Evolutionary conservation across 306 rosid genomes (phyloP).

Genomic region (Casuarina cunninghamiana): DNA sequence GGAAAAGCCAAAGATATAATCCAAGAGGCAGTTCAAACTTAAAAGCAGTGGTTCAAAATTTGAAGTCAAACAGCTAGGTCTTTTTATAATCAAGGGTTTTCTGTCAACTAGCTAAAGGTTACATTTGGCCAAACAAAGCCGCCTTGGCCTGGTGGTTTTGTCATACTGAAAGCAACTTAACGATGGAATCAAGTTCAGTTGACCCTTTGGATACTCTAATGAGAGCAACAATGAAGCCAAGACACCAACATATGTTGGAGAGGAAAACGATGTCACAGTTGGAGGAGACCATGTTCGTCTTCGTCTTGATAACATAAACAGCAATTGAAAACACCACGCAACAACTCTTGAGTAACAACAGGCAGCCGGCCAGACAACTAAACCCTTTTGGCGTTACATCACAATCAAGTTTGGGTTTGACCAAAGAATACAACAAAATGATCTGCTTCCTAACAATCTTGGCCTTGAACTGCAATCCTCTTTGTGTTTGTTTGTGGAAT

Average conservation of each 20-base stretch:
- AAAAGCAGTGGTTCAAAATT: too few relatives aligned
- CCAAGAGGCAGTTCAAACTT: too few relatives aligned
- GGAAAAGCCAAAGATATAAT: too few relatives aligned
- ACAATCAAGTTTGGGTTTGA: not conserved
- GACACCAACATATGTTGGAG: not conserved
- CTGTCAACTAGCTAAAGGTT: not conserved
- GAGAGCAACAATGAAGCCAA: not conserved
- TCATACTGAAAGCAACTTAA: not conserved
- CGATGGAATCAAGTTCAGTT: not conserved
- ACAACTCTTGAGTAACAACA: not conserved
- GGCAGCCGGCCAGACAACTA: not conserved
- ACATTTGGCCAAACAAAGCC: not conserved
- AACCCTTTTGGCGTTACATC: not conserved
- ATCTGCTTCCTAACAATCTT: not conserved
- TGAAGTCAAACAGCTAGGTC: too few relatives aligned
- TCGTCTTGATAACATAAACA: not conserved
- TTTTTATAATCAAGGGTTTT: not conserved
- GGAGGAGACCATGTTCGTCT: conserved; percentile 2
- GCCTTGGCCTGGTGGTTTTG: not conserved
- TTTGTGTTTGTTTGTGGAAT: conserved; percentile 23
- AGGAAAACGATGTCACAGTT: not conserved
- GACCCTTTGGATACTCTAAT: not conserved
- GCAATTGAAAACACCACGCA: not conserved
- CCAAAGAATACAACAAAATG: not conserved
- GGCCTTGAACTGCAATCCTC: conserved; percentile 8